Conservation (phyloP, 23 red algal species). For the Gracilaria domingensis region DNA sequence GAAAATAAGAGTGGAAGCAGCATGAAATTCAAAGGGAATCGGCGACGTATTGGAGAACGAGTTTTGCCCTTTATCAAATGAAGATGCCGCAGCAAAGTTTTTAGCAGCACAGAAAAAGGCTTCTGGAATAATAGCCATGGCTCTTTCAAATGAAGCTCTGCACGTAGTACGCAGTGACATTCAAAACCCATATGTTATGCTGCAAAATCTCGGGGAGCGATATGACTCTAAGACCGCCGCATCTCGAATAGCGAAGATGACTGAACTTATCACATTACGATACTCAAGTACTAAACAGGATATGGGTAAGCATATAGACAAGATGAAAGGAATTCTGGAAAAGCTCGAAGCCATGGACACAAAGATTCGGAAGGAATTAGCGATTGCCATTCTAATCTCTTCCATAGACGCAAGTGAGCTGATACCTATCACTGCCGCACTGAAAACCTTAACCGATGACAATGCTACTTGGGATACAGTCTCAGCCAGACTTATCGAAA, state of each 20-base stretch:
- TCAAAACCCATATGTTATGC: slow-evolving; percentile 17
- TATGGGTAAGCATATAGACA: slow-evolving; percentile 12
- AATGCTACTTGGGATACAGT: not conserved
- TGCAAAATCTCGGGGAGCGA: slow-evolving; percentile 10
- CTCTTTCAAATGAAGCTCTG: slow-evolving; percentile 32
- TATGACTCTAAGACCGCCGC: slow-evolving; percentile 26
- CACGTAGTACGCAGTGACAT: not conserved
- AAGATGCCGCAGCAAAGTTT: not conserved
- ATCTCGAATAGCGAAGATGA: slow-evolving; percentile 20
- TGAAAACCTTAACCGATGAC: slow-evolving; percentile 9
- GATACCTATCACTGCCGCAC: not conserved
- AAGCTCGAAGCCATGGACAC: slow-evolving; percentile 14
- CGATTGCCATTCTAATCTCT: not conserved
- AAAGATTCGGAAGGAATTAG: not conserved
- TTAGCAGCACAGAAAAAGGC: not conserved
- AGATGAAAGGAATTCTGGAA: slow-evolving; percentile 30
- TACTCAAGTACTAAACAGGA: not conserved
- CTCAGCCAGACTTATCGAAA: not conserved
- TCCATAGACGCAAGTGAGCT: not conserved
- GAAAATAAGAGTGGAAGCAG: slow-evolving; percentile 22
- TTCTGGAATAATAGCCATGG: slow-evolving; percentile 10
- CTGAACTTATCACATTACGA: slow-evolving; percentile 9
- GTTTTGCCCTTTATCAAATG: not conserved
- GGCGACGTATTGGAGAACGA: not conserved
- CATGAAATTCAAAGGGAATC: slow-evolving; percentile 5